These are phyloP conservation scores for Globisporangium barbulae DNA, from an alignment of 352 stramenopile genomes.

Conservation along the genomic window DNA sequence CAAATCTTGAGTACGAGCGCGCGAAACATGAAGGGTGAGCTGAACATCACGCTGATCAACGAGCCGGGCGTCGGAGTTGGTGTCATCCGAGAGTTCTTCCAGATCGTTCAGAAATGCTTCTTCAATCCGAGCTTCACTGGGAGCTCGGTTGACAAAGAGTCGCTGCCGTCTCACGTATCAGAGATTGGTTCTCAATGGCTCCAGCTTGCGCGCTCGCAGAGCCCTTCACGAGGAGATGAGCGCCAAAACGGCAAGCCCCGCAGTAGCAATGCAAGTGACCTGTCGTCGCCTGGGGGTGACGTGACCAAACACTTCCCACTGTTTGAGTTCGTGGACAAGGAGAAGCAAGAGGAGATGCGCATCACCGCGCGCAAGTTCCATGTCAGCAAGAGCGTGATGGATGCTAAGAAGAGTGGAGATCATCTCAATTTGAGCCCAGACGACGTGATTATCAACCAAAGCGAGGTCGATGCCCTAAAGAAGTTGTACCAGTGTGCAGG, in stretches of 20 bases:
- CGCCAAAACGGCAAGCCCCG: constrained; percentile 10
- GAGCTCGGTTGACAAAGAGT: not conserved
- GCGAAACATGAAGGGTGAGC: constrained; percentile 51
- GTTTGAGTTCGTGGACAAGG: constrained; percentile 38
- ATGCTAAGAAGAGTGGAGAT: constrained; percentile 31
- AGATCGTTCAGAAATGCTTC: constrained; percentile 64
- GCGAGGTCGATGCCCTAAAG: constrained; percentile 36
- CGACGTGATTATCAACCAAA: constrained; percentile 38
- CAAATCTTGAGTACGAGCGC: constrained; percentile 52
- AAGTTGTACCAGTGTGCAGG: constrained; percentile 65
- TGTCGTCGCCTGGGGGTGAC: constrained; percentile 15
- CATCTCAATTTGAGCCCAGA: constrained; percentile 32
- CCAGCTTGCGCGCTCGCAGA: constrained; percentile 43
- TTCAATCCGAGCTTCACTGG: constrained; percentile 30
- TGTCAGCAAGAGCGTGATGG: constrained; percentile 29
- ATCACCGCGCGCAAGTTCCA: constrained; percentile 29
- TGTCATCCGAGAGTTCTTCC: constrained; percentile 72
- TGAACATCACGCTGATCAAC: constrained; percentile 66
- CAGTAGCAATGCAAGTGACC: not conserved
- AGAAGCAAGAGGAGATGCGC: constrained; percentile 29
- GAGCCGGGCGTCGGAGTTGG: constrained; percentile 61
- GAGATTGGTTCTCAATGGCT: constrained; percentile 69
- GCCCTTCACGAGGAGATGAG: constrained; percentile 9
- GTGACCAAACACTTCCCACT: constrained; percentile 49
- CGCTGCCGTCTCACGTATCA: constrained; percentile 31